Base-by-base conservation (phyloP, 108 stramenopile species). In the Licmophora abbreviata region DNA sequence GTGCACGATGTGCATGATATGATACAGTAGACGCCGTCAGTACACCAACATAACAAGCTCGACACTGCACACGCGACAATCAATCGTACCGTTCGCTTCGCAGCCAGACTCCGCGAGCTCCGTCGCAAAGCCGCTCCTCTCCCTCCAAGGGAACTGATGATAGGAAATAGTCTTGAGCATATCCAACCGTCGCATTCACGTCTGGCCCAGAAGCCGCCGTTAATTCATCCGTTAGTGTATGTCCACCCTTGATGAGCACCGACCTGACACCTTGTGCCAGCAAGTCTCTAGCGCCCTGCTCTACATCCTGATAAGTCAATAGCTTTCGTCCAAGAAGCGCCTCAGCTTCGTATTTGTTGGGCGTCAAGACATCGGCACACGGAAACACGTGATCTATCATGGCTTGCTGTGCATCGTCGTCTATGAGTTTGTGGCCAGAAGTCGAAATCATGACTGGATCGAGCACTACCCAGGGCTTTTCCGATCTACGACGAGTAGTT, bases 361-460 rank as follows among this genome's bases (percentile, higher is more conserved):
- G 95, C 18, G 92, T 94, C 25, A 94, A 49, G 23, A 94, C 34
- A 68, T 88, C 85, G 5, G 72, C 77, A 44, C 68, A 73, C 10
- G 92, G 90, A 53, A 96, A 92, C 7, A 96, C 57, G 42, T 72
- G 48, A 33, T 64, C 49, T 34, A 83, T 64, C 60, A 95, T 81
- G 26, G 76, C 77, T 3, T 30, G 58, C 44, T 81, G 59, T 43
- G 91, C 92, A 18, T 65, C 71, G 21, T 81, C 86, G 48, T 88
- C 82, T 29, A 94, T 58, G 17, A 95, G 65, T 47, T 70, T 71
- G 24, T 88, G 81, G 6, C 92, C 92, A 27, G 83, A 85, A 15
- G 90, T 95, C 2, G 83, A 78, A 41, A 94, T 84, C 93, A 94
- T 92, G 29, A 96, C 95, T 0, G 95, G 93, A 68, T 94, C 95